Percentiles rank a stretch among this genome's conserved stretches.
Conservation (phyloP, 2,329 filamentous ascomycete genomes). For the Huntiella bhutanensis region DNA sequence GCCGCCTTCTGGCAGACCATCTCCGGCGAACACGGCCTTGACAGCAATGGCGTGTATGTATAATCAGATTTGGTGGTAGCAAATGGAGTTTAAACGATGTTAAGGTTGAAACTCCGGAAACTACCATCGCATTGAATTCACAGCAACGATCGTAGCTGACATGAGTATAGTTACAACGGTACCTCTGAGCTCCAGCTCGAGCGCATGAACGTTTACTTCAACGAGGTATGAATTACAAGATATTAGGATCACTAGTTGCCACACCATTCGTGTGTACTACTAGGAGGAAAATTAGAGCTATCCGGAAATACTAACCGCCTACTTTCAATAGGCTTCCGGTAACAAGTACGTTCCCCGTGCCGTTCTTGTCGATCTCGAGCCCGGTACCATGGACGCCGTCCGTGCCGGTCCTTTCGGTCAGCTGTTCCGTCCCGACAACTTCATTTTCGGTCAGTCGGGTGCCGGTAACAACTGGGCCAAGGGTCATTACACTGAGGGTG, state of each 20-base stretch:
- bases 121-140: neutral
- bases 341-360: constrained; percentile 99
- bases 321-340: constrained; percentile 50
- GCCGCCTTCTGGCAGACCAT: constrained; percentile 97
- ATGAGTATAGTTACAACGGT: constrained; percentile 65
- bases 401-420: constrained; percentile 94
- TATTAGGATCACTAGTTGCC: neutral
- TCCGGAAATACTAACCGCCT: neutral
- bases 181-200: constrained; percentile 97
- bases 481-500: constrained; percentile 99
- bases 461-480: constrained; percentile 99
- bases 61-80: neutral
- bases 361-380: constrained; percentile 97
- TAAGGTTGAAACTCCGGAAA: neutral
- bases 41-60: constrained; percentile 86
- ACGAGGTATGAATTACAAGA: constrained; percentile 31
- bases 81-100: neutral
- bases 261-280: neutral
- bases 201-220: constrained; percentile 99
- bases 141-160: neutral
- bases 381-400: constrained; percentile 98
- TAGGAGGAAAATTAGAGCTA: neutral
- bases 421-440: constrained; percentile 99
- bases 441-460: constrained; percentile 98
- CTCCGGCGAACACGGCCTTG: constrained; percentile 85